Percentiles rank a stretch among this genome's conserved stretches.
Conservation (phyloP, 2,329 filamentous ascomycete genomes). For the Penicillium sp. region DNA sequence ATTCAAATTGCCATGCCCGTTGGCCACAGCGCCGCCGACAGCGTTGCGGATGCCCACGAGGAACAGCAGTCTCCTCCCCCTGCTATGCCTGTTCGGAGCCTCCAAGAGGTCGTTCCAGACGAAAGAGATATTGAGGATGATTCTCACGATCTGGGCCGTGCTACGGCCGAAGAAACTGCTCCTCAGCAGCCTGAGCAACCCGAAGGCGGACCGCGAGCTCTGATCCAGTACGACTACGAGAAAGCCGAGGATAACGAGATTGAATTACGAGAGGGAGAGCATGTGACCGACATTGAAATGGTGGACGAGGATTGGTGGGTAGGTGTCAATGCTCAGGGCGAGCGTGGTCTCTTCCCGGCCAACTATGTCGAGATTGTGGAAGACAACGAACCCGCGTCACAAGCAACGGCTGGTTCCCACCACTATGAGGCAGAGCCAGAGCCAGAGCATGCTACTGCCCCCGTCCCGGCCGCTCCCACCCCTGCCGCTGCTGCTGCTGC, state of each 20-base stretch:
- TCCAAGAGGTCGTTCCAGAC: slow-evolving; percentile 62
- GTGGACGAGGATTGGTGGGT: slow-evolving; percentile 99
- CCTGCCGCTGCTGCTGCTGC: slow-evolving; percentile 40
- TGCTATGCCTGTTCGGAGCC: slow-evolving; percentile 61
- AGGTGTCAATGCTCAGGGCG: slow-evolving; percentile 80
- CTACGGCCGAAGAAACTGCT: slow-evolving; percentile 58
- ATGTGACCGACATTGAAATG: slow-evolving; percentile 90
- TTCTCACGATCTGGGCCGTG: slow-evolving; percentile 61
- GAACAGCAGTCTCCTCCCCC: slow-evolving; percentile 44
- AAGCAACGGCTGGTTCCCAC: slow-evolving; percentile 24
- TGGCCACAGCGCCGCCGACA: slow-evolving; percentile 56
- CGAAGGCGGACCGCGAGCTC: slow-evolving; percentile 64
- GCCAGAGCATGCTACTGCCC: slow-evolving; percentile 35
- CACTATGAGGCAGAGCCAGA: slow-evolving; percentile 33
- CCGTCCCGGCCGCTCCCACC: slow-evolving; percentile 40
- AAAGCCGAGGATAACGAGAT: slow-evolving; percentile 98
- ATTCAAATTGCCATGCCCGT: slow-evolving; percentile 86
- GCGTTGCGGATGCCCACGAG: slow-evolving; percentile 45
- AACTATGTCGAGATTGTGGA: slow-evolving; percentile 92
- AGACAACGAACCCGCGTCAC: slow-evolving; percentile 48
- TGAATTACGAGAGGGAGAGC: slow-evolving; percentile 82
- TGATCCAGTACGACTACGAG: slow-evolving; percentile 93
- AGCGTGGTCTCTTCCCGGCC: slow-evolving; percentile 89
- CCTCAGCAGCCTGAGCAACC: slow-evolving; percentile 32
- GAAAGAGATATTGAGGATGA: slow-evolving; percentile 66